Conservation (phyloP, 768 basidiomycete genomes). For the Auricularia auricula-judae region DNA sequence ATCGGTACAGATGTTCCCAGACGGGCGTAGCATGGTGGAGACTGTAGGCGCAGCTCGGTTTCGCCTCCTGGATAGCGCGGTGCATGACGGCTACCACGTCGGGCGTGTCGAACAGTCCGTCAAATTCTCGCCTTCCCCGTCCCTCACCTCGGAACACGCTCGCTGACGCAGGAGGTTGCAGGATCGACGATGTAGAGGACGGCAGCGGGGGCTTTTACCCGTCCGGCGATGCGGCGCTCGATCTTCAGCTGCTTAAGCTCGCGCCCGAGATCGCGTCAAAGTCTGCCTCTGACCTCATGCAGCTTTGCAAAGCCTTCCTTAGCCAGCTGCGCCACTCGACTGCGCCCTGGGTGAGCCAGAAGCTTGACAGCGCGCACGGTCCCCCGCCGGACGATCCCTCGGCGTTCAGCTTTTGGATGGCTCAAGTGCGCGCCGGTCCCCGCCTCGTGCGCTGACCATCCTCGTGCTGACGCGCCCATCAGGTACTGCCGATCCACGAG, state of each 20-base stretch:
- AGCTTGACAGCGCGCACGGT: slow-evolving; percentile 70
- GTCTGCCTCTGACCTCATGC: slow-evolving; percentile 28
- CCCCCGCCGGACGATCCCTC: slow-evolving; percentile 63
- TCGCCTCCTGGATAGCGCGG: slow-evolving; percentile 72
- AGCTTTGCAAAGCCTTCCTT: slow-evolving; percentile 49
- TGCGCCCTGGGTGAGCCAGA: slow-evolving; percentile 89
- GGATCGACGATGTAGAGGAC: slow-evolving; percentile 13
- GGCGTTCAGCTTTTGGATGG: slow-evolving; percentile 84
- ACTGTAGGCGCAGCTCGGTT: slow-evolving; percentile 67
- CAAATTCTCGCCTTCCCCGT: not conserved
- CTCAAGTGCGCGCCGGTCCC: slow-evolving; percentile 16
- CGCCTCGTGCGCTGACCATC: not conserved
- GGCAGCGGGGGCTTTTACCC: slow-evolving; percentile 4
- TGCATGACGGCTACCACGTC: slow-evolving; percentile 83
- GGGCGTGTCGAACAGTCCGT: slow-evolving; percentile 57
- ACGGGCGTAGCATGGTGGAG: slow-evolving; percentile 84
- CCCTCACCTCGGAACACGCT: not conserved
- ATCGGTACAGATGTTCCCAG: slow-evolving; percentile 74
- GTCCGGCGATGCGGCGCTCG: not conserved
- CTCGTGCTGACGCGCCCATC: not conserved
- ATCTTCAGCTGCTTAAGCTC: not conserved
- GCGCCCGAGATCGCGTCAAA: not conserved
- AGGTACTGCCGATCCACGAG: slow-evolving; percentile 82
- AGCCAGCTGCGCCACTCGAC: slow-evolving; percentile 52
- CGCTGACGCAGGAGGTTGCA: slow-evolving; percentile 13